Evolutionary conservation across 2,329 filamentous ascomycete genomes (phyloP).

Genomic region (Aspergillus sojae): DNA sequence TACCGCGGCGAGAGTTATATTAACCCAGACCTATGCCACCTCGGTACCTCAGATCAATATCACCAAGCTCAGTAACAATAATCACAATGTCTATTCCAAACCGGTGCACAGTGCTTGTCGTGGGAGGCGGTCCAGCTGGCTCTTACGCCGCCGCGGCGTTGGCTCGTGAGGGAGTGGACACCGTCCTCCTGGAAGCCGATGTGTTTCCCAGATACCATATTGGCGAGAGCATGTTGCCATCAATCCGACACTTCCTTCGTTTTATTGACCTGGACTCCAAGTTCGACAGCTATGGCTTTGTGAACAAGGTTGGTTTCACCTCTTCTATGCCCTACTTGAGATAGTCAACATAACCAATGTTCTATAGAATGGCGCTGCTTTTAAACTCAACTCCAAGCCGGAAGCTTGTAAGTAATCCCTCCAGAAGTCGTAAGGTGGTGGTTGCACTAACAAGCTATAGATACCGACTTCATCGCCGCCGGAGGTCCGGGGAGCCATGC

Average conservation of each 20-base stretch:
- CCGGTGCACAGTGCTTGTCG: background rate
- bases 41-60: too few relatives aligned
- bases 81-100: background rate
- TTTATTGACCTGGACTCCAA: slow-evolving; percentile 1
- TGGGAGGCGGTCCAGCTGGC: background rate
- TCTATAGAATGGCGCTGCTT: background rate
- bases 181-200: slow-evolving; percentile 1
- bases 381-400: background rate
- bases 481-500: background rate
- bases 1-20: too few relatives aligned
- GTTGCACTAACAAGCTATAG: background rate
- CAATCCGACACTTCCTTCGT: background rate
- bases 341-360: too few relatives aligned
- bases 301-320: background rate
- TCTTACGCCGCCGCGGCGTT: background rate
- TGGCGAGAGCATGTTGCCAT: slow-evolving; percentile 5
- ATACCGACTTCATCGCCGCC: background rate
- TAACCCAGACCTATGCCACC: too few relatives aligned
- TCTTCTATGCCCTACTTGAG: too few relatives aligned
- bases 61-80: too few relatives aligned
- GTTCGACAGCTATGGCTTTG: background rate
- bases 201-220: slow-evolving; percentile 1
- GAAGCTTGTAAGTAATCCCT: too few relatives aligned
- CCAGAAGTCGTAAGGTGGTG: background rate
- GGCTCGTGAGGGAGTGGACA: background rate